A percentile compares a stretch with the other conserved stretches of the same genome.
Conservation (phyloP, 106 monocot genomes). For the Allium fistulosum region DNA sequence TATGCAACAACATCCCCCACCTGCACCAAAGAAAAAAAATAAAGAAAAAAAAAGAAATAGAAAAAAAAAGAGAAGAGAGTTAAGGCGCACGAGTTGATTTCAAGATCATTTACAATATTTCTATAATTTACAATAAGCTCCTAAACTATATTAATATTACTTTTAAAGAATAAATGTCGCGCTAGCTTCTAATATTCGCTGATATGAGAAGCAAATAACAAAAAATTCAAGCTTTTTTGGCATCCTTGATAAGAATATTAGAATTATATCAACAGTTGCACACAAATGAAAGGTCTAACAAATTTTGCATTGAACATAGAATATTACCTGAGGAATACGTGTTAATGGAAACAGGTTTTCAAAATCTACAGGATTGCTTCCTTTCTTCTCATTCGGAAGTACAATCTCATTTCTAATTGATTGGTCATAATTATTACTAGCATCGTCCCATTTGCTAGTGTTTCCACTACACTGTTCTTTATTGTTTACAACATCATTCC, state of each 20-base stretch:
- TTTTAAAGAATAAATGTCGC: not conserved
- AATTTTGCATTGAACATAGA: too few species aligned
- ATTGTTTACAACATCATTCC: not conserved
- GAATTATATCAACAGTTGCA: too few species aligned
- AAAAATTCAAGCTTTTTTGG: not conserved
- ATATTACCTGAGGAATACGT: slow-evolving; percentile 56
- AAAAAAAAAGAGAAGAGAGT: not conserved
- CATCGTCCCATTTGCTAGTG: too few species aligned
- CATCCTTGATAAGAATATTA: not conserved
- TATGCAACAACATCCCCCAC: slow-evolving; percentile 81
- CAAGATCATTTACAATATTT: not conserved
- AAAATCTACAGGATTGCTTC: slow-evolving; percentile 27
- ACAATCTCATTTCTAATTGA: slow-evolving; percentile 3
- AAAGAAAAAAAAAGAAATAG: not conserved
- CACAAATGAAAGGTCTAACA: not conserved
- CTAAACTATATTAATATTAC: not conserved
- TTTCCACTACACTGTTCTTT: not conserved
- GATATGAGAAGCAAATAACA: not conserved
- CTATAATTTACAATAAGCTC: not conserved
- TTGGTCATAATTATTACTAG: too few species aligned
- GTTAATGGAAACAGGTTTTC: slow-evolving; percentile 54
- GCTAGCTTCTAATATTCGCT: not conserved
- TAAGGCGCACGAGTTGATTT: not conserved
- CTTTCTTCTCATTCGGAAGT: slow-evolving; percentile 17
- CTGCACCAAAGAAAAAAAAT: slow-evolving; percentile 24